These are phyloP conservation scores for Zasmidium angulare DNA, from an alignment of 2,329 filamentous ascomycete genomes.

Conservation along the genomic window DNA sequence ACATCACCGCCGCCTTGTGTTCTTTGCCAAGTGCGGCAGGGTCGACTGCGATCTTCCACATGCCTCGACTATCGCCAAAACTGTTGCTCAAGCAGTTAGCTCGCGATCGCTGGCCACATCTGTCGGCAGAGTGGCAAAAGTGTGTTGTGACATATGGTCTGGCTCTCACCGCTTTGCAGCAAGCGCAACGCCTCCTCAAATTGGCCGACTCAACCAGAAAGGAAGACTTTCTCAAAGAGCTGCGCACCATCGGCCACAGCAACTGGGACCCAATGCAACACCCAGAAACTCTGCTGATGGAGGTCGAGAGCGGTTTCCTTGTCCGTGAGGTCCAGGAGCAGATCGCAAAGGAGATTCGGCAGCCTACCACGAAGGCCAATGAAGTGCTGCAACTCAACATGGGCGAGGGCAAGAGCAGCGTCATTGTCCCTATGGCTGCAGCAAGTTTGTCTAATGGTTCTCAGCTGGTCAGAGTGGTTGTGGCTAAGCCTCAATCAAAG, in stretches of 20 bases:
- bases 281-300: conserved; percentile 65
- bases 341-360: conserved; percentile 62
- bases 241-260: conserved; percentile 50
- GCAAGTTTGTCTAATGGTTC: conserved; percentile 41
- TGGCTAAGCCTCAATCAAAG: conserved; percentile 57
- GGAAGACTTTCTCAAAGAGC: conserved; percentile 43
- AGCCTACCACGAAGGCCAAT: conserved; percentile 51
- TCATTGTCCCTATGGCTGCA: conserved; percentile 66
- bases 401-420: conserved; percentile 69
- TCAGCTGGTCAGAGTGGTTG: conserved; percentile 54
- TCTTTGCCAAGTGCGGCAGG: background rate
- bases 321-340: conserved; percentile 63
- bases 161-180: conserved; percentile 47
- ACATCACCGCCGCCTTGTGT: background rate
- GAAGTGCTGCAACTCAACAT: conserved; percentile 67
- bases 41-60: conserved; percentile 36
- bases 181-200: conserved; percentile 44
- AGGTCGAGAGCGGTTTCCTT: conserved; percentile 64
- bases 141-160: conserved; percentile 47
- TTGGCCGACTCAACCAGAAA: background rate
- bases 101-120: conserved; percentile 30
- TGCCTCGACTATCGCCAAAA: conserved; percentile 47
- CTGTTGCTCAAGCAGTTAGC: conserved; percentile 52
- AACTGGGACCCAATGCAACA: conserved; percentile 57
- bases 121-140: conserved; percentile 41